Evolutionary conservation across 2,329 filamentous ascomycete species (phyloP), one percentile per base, ranked within the genome.

Genomic region (Phialophora macrospora): DNA sequence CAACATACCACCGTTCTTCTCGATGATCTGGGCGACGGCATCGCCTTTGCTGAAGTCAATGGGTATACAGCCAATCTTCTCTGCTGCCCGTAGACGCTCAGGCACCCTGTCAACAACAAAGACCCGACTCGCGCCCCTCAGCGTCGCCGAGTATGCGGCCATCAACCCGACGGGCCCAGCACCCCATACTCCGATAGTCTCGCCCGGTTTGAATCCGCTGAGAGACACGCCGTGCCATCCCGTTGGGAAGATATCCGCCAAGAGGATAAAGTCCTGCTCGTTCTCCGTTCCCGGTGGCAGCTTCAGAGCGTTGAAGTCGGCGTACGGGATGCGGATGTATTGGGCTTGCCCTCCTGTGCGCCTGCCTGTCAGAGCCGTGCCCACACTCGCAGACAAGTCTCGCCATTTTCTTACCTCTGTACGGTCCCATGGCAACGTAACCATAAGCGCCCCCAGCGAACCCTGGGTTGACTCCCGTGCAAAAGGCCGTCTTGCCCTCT

Each of bases 231-330:
- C 77, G 51, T 72, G 68, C 79, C 79, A 82, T 5, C 73, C 78
- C 0, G 78, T 80, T 14, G 73, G 68, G 66, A 79, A 79, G 54
- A 80, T 78, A 62, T 80, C 78, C 28, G 80, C 80, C 1, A 82
- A 75, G 1, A 82, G 72, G 58, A 84, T 84, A 68, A 87, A 89
- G 70, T 88, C 87, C 0, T 83, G 79, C 72, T 90, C 87, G 55
- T 87, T 79, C 67, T 88, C 85, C 17, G 78, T 87, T 0, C 87
- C 87, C 6, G 82, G 77, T 0, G 88, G 87, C 1, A 90, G 77
- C 60, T 84, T 84, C 34, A 90, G 75, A 5, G 84, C 83, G 66
- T 90, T 90, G 77, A 89, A 89, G 72, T 90, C 88, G 1, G 87
- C 88, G 64, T 85, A 89, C 0, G 88, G 88, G 1, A 90, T 84